Percentiles rank a stretch among this genome's conserved stretches.
Evolutionary conservation across 805 yeast species (phyloP).

Genomic region (Yueomyces sinensis): DNA sequence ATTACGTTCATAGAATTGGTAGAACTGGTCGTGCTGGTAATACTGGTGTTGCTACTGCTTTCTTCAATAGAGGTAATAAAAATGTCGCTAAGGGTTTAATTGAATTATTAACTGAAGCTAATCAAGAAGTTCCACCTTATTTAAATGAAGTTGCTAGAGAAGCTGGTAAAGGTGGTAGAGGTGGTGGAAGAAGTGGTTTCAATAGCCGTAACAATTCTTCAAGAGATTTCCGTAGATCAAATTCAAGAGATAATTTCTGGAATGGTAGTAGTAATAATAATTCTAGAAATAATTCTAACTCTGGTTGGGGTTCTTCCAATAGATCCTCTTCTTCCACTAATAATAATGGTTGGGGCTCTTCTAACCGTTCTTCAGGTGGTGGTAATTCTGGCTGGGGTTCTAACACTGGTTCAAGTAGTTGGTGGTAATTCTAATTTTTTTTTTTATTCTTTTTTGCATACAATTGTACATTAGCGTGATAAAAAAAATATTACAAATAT

Average conservation of each 20-base stretch:
- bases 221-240: conserved; percentile 41
- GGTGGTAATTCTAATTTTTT: conserved; percentile 12
- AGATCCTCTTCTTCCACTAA: conserved; percentile 1
- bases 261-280: conserved; percentile 25
- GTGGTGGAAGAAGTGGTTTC: conserved; percentile 39
- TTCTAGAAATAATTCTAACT: conserved; percentile 17
- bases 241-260: conserved; percentile 6
- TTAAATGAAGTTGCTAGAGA: conserved; percentile 72
- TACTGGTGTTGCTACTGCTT: conserved; percentile 96
- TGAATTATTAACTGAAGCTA: conserved; percentile 84
- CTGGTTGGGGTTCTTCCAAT: conserved; percentile 17
- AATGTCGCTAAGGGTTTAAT: conserved; percentile 79
- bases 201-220: conserved; percentile 28
- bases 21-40: conserved; percentile 99
- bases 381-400: conserved; percentile 26
- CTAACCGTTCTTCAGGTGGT: conserved; percentile 14
- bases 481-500: no score
- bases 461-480: no score
- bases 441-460: background rate
- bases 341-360: conserved; percentile 13
- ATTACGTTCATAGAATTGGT: conserved; percentile 98
- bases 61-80: conserved; percentile 90
- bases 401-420: conserved; percentile 11
- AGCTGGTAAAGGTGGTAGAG: conserved; percentile 42
- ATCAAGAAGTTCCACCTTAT: conserved; percentile 94